Evolutionary conservation across 2,329 filamentous ascomycete genomes (phyloP), one percentile per base, ranked within the genome.

Genomic region (Zymoseptoria crescenta): DNA sequence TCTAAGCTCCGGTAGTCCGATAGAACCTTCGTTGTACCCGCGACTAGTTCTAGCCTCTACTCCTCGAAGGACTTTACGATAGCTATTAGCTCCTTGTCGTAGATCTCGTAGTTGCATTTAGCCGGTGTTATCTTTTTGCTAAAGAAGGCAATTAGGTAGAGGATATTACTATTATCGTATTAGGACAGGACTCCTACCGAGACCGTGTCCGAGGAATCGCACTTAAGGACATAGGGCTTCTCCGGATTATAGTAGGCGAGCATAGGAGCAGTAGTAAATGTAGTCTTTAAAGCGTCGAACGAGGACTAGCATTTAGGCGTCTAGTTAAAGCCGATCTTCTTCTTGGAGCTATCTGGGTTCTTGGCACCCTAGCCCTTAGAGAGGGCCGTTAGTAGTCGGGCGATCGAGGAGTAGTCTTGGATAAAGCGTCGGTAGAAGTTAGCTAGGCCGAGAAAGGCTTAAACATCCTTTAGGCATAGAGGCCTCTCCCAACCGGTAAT

Each of bases 51-150:
- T 28, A 61, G 55, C 13, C 61, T 4, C 67, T 61, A 73, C 52
- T 70, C 49, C 54, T 71, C 50, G 16, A 74, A 64, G 13, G 57
- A 52, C 16, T 56, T 19, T 1, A 75, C 56, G 35, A 76, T 71
- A 4, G 70, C 69, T 7, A 75, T 52, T 0, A 75, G 60, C 64
- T 74, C 72, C 55, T 74, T 72, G 52, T 75, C 30, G 30, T 35
- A 35, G 1, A 35, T 35, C 6, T 35, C 30, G 30, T 35, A 35
- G 30, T 35, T 35, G 8, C 49, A 63, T 56, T 74, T 56, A 0
- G 62, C 60, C 4, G 51, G 55, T 3, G 13, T 56, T 3, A 68
- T 56, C 51, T 70, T 72, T 10, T 58, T 61, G 7, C 61, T 70
- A 20, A 58, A 65, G 61, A 62, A 72, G 3, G 64, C 65, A 0